These are phyloP conservation scores for Candida odintsovae DNA, from an alignment of 805 yeast species.

Conservation along the genomic window DNA sequence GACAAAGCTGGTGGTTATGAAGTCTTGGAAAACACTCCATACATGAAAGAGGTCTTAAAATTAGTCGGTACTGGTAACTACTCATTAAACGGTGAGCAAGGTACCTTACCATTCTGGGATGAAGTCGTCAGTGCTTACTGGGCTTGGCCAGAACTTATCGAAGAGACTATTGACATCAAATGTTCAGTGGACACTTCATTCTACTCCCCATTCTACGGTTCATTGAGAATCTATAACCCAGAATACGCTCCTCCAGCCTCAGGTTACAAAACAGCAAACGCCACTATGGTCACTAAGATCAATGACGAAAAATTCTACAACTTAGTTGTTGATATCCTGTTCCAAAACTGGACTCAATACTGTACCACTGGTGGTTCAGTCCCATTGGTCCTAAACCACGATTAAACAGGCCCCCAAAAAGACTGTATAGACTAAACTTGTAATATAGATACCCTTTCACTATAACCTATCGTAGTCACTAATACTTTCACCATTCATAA, in stretches of 20 bases:
- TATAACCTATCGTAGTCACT: too few species aligned
- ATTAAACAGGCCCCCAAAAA: too few species aligned
- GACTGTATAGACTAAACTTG: too few species aligned
- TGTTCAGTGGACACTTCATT: constrained; percentile 35
- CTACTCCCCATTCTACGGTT: constrained; percentile 38
- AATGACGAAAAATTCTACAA: constrained; percentile 28
- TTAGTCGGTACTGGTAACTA: constrained; percentile 33
- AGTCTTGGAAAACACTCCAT: constrained; percentile 24
- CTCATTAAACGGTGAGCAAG: constrained; percentile 26
- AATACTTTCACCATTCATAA: too few species aligned
- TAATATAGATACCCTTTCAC: too few species aligned
- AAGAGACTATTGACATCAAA: constrained; percentile 25
- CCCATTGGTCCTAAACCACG: constrained; percentile 4
- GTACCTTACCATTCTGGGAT: constrained; percentile 39
- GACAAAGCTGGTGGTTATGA: constrained; percentile 30
- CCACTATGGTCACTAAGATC: constrained; percentile 29
- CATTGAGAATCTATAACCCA: constrained; percentile 32
- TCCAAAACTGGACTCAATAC: constrained; percentile 33
- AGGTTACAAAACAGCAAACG: constrained; percentile 31
- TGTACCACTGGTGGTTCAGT: constrained; percentile 22
- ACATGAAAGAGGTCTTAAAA: constrained; percentile 25
- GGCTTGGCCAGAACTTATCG: constrained; percentile 31
- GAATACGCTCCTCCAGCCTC: constrained; percentile 30
- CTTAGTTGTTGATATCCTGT: constrained; percentile 27
- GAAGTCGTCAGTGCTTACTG: constrained; percentile 34